These are phyloP conservation scores for Chaetomiaceae sp. DNA, from an alignment of 2,329 filamentous ascomycete genomes.

Conservation along the genomic window DNA sequence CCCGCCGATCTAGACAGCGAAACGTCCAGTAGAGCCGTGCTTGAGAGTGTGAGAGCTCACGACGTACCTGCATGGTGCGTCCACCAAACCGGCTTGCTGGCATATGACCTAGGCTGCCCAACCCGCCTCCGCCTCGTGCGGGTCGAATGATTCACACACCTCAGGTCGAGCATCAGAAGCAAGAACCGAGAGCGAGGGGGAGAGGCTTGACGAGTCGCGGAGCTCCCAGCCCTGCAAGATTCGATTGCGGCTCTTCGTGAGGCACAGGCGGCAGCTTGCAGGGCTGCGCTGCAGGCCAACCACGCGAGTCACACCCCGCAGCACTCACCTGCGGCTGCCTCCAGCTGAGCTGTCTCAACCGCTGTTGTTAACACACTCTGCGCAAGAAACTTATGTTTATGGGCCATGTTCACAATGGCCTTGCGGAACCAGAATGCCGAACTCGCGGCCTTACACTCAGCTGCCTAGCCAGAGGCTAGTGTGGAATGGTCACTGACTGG, in stretches of 20 bases:
- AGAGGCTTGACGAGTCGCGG: conserved; percentile 4
- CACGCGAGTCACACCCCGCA: neutral
- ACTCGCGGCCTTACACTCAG: too few relatives aligned
- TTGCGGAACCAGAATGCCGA: too few relatives aligned
- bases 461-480: too few relatives aligned
- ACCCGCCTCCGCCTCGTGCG: neutral
- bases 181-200: neutral
- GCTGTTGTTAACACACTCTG: too few relatives aligned
- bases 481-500: too few relatives aligned
- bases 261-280: conserved; percentile 19
- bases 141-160: conserved; percentile 7
- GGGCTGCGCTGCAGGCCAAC: conserved; percentile 8
- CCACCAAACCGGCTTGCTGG: conserved; percentile 15
- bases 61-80: conserved; percentile 25
- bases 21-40: neutral
- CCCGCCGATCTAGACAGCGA: neutral
- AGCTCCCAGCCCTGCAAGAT: neutral
- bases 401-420: too few relatives aligned
- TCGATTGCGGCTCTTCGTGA: conserved; percentile 4
- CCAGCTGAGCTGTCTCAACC: too few relatives aligned
- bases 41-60: neutral
- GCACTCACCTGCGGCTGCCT: too few relatives aligned
- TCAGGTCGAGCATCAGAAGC: conserved; percentile 2
- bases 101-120: conserved; percentile 13
- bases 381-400: too few relatives aligned